Evolutionary conservation across 345 rosid species (phyloP).

Genomic region (Eucalyptus cloeziana): DNA sequence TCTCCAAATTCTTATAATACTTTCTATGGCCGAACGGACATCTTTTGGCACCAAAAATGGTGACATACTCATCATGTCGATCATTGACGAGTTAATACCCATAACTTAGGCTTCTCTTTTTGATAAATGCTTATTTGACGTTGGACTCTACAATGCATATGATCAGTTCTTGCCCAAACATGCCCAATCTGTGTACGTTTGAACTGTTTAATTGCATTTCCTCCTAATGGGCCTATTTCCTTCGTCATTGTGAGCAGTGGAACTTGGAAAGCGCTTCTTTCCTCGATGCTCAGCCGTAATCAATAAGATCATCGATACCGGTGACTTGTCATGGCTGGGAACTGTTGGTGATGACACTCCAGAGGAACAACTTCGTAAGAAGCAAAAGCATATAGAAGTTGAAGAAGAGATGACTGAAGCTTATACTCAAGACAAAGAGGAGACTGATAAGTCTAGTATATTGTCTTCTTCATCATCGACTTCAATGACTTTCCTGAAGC

Average conservation of each 20-base stretch:
- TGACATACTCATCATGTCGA: not conserved
- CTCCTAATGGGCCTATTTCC: not conserved
- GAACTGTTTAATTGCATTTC: not conserved
- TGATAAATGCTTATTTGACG: not conserved
- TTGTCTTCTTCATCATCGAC: slow-evolving; percentile 40
- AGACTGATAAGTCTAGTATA: slow-evolving; percentile 23
- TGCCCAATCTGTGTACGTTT: not conserved
- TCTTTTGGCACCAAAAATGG: not conserved
- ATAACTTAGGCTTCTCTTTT: not conserved
- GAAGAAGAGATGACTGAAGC: slow-evolving; percentile 49
- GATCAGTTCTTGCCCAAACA: not conserved
- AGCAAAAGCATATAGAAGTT: slow-evolving; percentile 43
- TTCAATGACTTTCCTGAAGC: not conserved
- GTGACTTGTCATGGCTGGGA: slow-evolving; percentile 47
- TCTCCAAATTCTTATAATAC: not conserved
- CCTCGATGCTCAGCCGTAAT: slow-evolving; percentile 67
- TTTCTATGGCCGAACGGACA: not conserved
- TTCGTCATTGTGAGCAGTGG: slow-evolving; percentile 31
- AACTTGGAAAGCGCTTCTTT: slow-evolving; percentile 64
- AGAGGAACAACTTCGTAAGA: slow-evolving; percentile 40
- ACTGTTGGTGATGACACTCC: slow-evolving; percentile 33
- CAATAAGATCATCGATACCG: slow-evolving; percentile 61
- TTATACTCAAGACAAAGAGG: slow-evolving; percentile 53
- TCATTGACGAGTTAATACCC: not conserved
- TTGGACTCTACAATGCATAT: not conserved